Percentiles rank a stretch among this genome's conserved stretches.
These are phyloP conservation scores for Petrea volubilis DNA, from an alignment of 257 asterid species.

Conservation along the genomic window DNA sequence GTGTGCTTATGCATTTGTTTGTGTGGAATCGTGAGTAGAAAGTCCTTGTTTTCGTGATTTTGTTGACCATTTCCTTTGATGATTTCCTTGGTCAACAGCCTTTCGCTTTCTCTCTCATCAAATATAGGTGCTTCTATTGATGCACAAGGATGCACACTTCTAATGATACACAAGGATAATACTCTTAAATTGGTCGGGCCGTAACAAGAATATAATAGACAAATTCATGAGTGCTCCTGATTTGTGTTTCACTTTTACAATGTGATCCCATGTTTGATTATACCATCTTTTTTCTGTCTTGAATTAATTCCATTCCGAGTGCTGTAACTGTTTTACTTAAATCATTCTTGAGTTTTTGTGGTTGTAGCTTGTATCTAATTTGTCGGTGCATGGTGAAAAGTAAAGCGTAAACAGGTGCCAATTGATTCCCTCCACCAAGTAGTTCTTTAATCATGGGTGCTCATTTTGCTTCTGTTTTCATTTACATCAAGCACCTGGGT, in stretches of 20 bases:
- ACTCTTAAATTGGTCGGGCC: not conserved
- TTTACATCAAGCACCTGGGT: not conserved
- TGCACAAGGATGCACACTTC: too few species aligned
- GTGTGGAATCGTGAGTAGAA: too few species aligned
- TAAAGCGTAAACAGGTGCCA: not conserved
- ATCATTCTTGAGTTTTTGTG: not conserved
- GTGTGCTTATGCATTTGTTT: too few species aligned
- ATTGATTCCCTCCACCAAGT: not conserved
- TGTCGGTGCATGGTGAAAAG: not conserved
- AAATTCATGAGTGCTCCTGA: not conserved
- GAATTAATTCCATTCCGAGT: not conserved
- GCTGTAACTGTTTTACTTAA: not conserved
- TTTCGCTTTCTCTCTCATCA: not conserved
- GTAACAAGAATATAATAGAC: not conserved
- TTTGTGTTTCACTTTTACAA: too few species aligned
- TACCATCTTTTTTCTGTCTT: not conserved
- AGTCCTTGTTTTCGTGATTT: too few species aligned
- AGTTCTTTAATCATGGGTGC: not conserved
- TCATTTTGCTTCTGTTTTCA: not conserved
- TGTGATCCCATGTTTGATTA: too few species aligned
- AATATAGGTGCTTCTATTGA: not conserved
- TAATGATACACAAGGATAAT: not conserved
- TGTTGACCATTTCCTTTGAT: not conserved
- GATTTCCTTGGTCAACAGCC: not conserved
- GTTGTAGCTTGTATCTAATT: not conserved